Base-by-base conservation (phyloP, 2,329 filamentous ascomycete genomes). In the Furcasterigmium sp. region DNA sequence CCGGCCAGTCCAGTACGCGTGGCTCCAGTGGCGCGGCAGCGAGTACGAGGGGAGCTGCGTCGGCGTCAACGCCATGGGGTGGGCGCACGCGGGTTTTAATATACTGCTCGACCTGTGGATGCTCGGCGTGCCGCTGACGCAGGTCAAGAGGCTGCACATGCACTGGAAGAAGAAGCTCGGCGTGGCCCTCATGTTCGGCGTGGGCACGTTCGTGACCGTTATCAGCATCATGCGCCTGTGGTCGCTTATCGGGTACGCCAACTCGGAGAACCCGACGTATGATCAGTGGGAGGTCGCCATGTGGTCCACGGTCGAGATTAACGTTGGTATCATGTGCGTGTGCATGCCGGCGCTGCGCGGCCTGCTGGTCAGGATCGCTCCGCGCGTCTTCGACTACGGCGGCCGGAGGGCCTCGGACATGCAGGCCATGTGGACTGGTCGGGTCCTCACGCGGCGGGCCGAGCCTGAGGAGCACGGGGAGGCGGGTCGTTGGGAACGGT, bases 41-140 rank as follows among this genome's bases (percentile, higher is more conserved):
- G 53, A 59, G 39, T 53, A 55, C 29, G 41, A 47, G 1, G 65
- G 65, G 2, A 47, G 39, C 13, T 69, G 67, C 47, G 55, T 60
- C 8, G 57, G 69, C 37, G 54, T 69, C 42, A 61, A 59, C 18
- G 54, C 54, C 3, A 63, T 67, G 21, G 58, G 56, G 21, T 73
- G 68, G 56, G 53, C 62, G 18, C 59, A 60, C 41, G 64, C 70
- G 1, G 60, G 49, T 1, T 56, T 72, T 39, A 72, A 69, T 42
- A 72, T 75, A 23, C 46, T 61, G 1, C 61, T 69, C 18, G 71
- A 76, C 47, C 15, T 69, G 5, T 52, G 64, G 39, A 67, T 71
- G 39, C 59, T 73, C 25, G 54, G 57, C 1, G 49, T 74, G 4
- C 70, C 72, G 0, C 58, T 73, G 10, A 56, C 58, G 6, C 57